Evolutionary conservation across 108 stramenopile species (phyloP), one percentile per base, ranked within the genome.

Genomic region (Cyclotella sp.): DNA sequence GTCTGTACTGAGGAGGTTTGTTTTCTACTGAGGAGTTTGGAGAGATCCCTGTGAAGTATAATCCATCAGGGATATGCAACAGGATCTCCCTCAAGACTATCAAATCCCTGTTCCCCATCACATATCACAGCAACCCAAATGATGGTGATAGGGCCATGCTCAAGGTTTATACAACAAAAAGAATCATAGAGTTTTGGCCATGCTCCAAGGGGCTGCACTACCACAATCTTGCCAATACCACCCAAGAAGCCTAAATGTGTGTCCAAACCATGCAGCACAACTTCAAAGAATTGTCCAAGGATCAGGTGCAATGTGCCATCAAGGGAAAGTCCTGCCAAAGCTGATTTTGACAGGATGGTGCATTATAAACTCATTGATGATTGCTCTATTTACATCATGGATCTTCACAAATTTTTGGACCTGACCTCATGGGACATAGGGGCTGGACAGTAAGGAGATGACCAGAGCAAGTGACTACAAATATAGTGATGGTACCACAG

Each of bases 121-220:
- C n/a, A n/a, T n/a, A n/a, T 53, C 14, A 53, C 52, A n/a, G n/a
- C n/a, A n/a, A n/a, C n/a, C 21, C 52, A 7, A 19, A 53, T 6
- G n/a, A 53, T 19, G n/a, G 52, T 7, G n/a, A 19, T n/a, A n/a
- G n/a, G n/a, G n/a, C n/a, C 14, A 19, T 14, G 7, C 21, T 53
- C 52, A 53, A 53, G 52, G 52, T 53, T 6, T 19, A 53, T n/a
- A 53, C 52, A 7, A 14, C 52, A 10, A 10, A 19, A 19, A 19
- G 52, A 6, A 19, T 53, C 7, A 19, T 19, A 7, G 18, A n/a
- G 52, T 53, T 53, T n/a, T 19, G 7, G 14, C 9, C 7, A n/a
- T 53, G 52, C 52, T 19, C 7, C 18, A 53, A 53, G 52, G 52
- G 52, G n/a, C 18, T 53, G n/a, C 52, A 53, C 52, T 53, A 53